phyloP scores from a whole-genome alignment of 345 rosid species.

The Rhodomyrtus tomentosa region DNA sequence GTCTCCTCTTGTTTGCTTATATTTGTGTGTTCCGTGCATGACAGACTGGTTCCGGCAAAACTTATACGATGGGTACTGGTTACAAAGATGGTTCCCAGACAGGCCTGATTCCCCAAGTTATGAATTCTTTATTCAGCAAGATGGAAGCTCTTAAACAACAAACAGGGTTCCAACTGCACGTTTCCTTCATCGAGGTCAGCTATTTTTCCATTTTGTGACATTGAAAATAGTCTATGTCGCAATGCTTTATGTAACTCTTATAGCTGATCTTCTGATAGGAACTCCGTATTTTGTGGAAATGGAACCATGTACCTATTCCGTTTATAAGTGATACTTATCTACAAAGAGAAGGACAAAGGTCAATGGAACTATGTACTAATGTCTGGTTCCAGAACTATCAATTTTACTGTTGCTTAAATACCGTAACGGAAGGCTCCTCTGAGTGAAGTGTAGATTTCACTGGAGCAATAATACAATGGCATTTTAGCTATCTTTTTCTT shows the following conservation, averaged over 20 bases:
- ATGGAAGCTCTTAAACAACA: constrained; percentile 69
- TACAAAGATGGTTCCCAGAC: constrained; percentile 68
- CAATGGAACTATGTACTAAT: neutral
- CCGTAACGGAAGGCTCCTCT: neutral
- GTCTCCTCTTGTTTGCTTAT: neutral
- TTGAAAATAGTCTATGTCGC: neutral
- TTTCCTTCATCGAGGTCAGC: constrained; percentile 94
- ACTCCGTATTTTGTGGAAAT: neutral
- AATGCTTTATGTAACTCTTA: neutral
- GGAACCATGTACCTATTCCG: neutral
- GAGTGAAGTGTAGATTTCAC: neutral
- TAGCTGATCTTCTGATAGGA: neutral
- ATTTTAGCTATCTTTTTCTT: neutral
- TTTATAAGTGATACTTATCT: neutral
- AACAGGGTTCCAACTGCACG: constrained; percentile 76
- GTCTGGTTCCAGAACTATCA: neutral
- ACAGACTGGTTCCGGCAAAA: constrained; percentile 99
- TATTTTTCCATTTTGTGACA: neutral
- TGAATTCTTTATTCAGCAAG: constrained; percentile 75
- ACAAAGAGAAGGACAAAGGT: neutral
- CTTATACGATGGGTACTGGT: constrained; percentile 98
- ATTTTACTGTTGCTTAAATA: neutral
- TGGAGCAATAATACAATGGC: neutral
- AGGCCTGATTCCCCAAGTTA: constrained; percentile 82
- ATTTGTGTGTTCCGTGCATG: constrained; percentile 5